Base-by-base conservation (phyloP, 176 grass and related monocot species). In the Triticum urartu region DNA sequence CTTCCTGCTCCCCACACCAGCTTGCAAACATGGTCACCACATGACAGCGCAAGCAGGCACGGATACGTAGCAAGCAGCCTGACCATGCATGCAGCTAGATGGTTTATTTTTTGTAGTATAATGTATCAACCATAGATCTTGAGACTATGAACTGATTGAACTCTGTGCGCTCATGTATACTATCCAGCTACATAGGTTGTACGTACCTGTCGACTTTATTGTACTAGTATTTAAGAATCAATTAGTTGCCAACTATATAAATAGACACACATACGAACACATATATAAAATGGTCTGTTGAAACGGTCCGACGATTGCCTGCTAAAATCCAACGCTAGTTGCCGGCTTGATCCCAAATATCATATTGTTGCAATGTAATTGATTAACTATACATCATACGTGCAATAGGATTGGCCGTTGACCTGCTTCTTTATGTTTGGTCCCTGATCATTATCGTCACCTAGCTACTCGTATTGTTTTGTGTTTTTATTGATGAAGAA, bases 121-220 rank as follows among this genome's bases (percentile, higher is more conserved):
- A 45, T 74, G 7, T 48, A 17, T 74, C n/a, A 2, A 28, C 9
- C 7, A 50, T 47, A 17, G 71, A 48, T 75, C 45, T 50, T 30
- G 7, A 50, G 5, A 72, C n/a, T 7, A 43, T 24, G 38, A 38
- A 24, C 21, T 43, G 43, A 50, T 75, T 50, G 5, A 30, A 75
- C 42, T 50, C 22, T 75, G 43, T 25, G 13, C 5, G 50, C 72
- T 75, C 24, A 52, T 75, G 5, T 52, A 26, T 52, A 75, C 50
- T 52, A 75, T 75, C 43, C 25, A 75, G 22, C 72, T 75, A 75
- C 40, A 30, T 50, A 42, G 42, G 72, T 75, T 75, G 48, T 30
- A 50, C 7, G 43, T 75, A 59, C 80, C 85, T n/a, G 45, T 90
- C 85, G n/a, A 48, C 74, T 82, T 90, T 66, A 83, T 79, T 21